phyloP scores from a whole-genome alignment of 192 early-diverging fungal species.

The Tieghemiomyces parasiticus region DNA sequence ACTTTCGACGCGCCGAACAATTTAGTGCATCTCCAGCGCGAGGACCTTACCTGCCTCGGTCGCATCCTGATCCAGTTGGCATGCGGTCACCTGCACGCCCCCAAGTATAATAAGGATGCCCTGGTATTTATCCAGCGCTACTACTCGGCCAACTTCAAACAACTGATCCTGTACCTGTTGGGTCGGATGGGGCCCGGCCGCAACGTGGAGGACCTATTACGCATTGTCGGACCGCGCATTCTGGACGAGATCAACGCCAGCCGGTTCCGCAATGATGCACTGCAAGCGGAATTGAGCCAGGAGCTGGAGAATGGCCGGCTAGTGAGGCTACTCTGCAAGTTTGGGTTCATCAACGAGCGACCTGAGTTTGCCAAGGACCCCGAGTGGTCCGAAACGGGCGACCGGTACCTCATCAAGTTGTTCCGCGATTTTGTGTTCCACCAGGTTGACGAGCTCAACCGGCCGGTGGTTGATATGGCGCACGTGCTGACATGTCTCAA shows the following conservation, averaged over 20 bases:
- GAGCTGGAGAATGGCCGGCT: constrained; percentile 91
- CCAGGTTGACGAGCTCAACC: constrained; percentile 64
- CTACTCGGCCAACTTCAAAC: constrained; percentile 71
- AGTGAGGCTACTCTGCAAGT: constrained; percentile 70
- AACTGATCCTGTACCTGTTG: constrained; percentile 49
- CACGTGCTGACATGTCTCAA: constrained; percentile 91
- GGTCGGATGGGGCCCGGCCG: constrained; percentile 21
- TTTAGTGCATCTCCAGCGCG: constrained; percentile 14
- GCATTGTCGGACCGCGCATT: constrained; percentile 22
- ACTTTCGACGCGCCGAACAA: constrained; percentile 8
- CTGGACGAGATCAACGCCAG: constrained; percentile 26
- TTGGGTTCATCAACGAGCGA: constrained; percentile 86
- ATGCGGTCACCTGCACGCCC: constrained; percentile 15
- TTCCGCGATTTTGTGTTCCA: constrained; percentile 99
- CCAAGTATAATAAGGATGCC: constrained; percentile 17
- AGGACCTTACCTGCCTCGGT: constrained; percentile 19
- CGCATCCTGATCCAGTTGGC: constrained; percentile 18
- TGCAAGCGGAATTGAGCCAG: constrained; percentile 58
- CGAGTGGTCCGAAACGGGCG: constrained; percentile 95
- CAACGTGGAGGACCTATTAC: constrained; percentile 24
- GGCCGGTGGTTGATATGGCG: constrained; percentile 74
- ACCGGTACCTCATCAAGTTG: constrained; percentile 92
- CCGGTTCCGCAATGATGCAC: constrained; percentile 54
- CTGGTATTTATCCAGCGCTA: constrained; percentile 60
- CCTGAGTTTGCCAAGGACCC: constrained; percentile 76